Conservation (phyloP, 495 filamentous ascomycete genomes). For the Hypoxylon rickii region DNA sequence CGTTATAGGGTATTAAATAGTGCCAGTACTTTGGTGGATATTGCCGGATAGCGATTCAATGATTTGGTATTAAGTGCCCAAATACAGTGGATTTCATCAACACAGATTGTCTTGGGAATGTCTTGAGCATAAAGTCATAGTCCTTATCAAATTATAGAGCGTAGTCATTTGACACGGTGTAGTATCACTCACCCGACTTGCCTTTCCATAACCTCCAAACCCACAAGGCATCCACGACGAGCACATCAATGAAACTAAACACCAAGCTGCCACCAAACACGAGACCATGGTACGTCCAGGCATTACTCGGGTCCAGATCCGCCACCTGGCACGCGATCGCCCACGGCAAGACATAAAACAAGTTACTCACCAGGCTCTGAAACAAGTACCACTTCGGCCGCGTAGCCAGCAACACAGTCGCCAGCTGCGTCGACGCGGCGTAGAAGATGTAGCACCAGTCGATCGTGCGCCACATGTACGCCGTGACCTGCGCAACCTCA, state of each 20-base stretch:
- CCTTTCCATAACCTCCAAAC: slow-evolving; percentile 51
- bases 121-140: too few relatives aligned
- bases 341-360: slow-evolving; percentile 73
- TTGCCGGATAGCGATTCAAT: too few relatives aligned
- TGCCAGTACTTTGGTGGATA: too few relatives aligned
- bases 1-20: slow-evolving; percentile 2
- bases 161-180: too few relatives aligned
- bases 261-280: slow-evolving; percentile 74
- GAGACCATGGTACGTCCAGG: slow-evolving; percentile 70
- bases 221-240: slow-evolving; percentile 58
- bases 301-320: slow-evolving; percentile 53
- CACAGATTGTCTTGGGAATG: too few relatives aligned
- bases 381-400: slow-evolving; percentile 69
- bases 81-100: too few relatives aligned
- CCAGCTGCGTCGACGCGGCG: slow-evolving; percentile 65
- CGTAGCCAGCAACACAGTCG: slow-evolving; percentile 68
- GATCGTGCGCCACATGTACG: slow-evolving; percentile 71
- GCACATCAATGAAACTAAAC: slow-evolving; percentile 64
- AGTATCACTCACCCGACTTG: not conserved
- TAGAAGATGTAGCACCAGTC: slow-evolving; percentile 83
- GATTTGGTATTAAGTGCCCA: too few relatives aligned
- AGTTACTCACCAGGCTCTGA: slow-evolving; percentile 66
- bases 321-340: slow-evolving; percentile 62
- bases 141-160: too few relatives aligned
- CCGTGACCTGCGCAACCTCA: slow-evolving; percentile 63